Conservation (phyloP, 306 rosid species). For the Glycine latifolia region DNA sequence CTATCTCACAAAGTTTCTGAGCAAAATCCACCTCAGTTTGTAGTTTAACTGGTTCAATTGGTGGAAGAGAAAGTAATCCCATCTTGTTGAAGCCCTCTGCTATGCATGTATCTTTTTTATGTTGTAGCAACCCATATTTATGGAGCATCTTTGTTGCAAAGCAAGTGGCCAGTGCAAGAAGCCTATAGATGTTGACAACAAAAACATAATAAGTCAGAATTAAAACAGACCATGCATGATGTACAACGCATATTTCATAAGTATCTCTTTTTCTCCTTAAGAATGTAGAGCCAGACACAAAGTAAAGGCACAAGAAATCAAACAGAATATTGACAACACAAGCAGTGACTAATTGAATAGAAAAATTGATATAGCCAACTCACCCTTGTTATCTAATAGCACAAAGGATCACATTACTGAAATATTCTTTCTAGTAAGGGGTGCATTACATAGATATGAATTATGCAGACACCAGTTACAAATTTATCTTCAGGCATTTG, state of each 20-base stretch:
- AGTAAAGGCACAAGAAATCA: constrained; percentile 37
- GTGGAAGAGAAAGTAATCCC: constrained; percentile 66
- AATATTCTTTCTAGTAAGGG: neutral
- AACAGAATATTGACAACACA: constrained; percentile 33
- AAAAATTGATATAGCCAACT: neutral
- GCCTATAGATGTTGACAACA: constrained; percentile 61
- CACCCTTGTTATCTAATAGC: constrained; percentile 29
- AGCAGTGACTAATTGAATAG: constrained; percentile 32
- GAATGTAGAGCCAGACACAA: constrained; percentile 12
- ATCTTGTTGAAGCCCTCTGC: constrained; percentile 51
- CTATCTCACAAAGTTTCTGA: constrained; percentile 83
- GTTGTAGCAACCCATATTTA: constrained; percentile 74
- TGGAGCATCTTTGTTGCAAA: constrained; percentile 91
- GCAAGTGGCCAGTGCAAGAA: constrained; percentile 81
- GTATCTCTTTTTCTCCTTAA: constrained; percentile 4
- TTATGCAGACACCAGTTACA: constrained; percentile 1
- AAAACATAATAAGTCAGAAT: constrained; percentile 33
- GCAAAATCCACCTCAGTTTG: constrained; percentile 62
- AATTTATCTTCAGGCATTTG: neutral
- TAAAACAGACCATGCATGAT: constrained; percentile 11
- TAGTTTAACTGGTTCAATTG: constrained; percentile 55
- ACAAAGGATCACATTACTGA: constrained; percentile 11
- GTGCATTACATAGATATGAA: neutral
- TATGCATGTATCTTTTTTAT: constrained; percentile 52
- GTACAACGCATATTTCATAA: neutral